Conservation (phyloP, 192 early-diverging fungal species). For the Backusella liffmaniae region DNA sequence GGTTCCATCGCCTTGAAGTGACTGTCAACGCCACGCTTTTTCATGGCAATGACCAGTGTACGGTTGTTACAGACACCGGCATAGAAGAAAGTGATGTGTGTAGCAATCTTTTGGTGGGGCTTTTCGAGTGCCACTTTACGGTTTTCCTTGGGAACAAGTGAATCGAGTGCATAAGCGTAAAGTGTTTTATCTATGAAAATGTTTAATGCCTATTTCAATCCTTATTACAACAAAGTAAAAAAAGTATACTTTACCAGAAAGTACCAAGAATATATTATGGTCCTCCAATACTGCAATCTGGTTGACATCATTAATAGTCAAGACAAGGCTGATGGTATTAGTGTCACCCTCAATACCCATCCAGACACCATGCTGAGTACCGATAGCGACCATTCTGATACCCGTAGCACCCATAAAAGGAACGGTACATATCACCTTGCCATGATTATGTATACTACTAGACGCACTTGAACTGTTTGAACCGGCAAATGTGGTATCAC, state of each 20-base stretch:
- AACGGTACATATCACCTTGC: slow-evolving; percentile 56
- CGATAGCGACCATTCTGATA: slow-evolving; percentile 71
- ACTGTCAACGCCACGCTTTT: slow-evolving; percentile 21
- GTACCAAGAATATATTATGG: slow-evolving; percentile 73
- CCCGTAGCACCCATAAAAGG: slow-evolving; percentile 39
- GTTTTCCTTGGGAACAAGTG: slow-evolving; percentile 62
- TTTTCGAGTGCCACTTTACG: slow-evolving; percentile 48
- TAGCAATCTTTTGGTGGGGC: slow-evolving; percentile 33
- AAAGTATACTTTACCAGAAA: slow-evolving; percentile 67
- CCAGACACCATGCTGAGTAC: slow-evolving; percentile 84
- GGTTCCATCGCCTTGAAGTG: slow-evolving; percentile 34
- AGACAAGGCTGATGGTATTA: slow-evolving; percentile 23
- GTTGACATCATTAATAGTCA: slow-evolving; percentile 52
- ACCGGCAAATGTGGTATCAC: slow-evolving; percentile 40
- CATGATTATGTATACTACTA: slow-evolving; percentile 39
- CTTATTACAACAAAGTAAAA: slow-evolving; percentile 29
- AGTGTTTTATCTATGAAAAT: slow-evolving; percentile 65
- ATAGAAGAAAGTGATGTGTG: slow-evolving; percentile 70
- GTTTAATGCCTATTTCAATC: slow-evolving; percentile 29
- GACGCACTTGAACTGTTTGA: slow-evolving; percentile 15
- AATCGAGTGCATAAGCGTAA: slow-evolving; percentile 77
- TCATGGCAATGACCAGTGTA: slow-evolving; percentile 50
- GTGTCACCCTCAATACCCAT: slow-evolving; percentile 64
- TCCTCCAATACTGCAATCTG: slow-evolving; percentile 87
- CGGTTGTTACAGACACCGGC: slow-evolving; percentile 60